Base-by-base conservation (phyloP, 345 rosid genomes). In the Pugionium dolabratum region DNA sequence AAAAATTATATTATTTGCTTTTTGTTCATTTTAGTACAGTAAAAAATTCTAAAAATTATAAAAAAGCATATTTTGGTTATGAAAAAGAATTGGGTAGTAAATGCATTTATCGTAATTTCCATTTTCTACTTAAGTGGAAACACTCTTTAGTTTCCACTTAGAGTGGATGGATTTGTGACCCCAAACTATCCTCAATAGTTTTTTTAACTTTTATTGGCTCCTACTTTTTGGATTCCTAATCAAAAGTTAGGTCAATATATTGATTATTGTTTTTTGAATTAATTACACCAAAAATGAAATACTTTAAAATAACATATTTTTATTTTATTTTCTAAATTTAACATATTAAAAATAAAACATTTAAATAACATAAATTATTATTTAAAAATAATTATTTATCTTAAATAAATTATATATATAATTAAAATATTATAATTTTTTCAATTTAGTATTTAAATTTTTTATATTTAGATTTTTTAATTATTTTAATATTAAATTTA, bases 111-210 rank as follows among this genome's bases (percentile, higher is more conserved):
- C 71, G 66, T 64, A 57, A 40, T 64, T 42, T 6, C 66, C 76
- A 72, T 64, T 41, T 64, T 64, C 33, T 31, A 44, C 9, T 6
- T n/a, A 34, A 64, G 71, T 72, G 76, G 76, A 58, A 57, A 47
- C 70, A 71, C 58, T 40, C 75, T 71, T 40, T 48, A 41, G 54
- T 56, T 64, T 72, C 76, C 76, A 72, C 76, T 72, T 57, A 11
- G 58, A 47, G 34, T 41, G 3, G 60, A 64, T 56, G 70, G 64
- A 71, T 57, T 46, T 18, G 58, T 63, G 64, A 55, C 69, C 42
- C 57, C 33, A 46, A 54, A 30, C 40, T 60, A 51, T 60, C 30
- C 6, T 35, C 54, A 34, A 52, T 69, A 69, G 61, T 69, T 69
- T 26, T 26, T 18, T 0, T 18, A 18, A 18, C 18, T 18, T 18